Evolutionary conservation across 495 filamentous ascomycete species (phyloP).

Genomic region (Aspergillus nanangensis): DNA sequence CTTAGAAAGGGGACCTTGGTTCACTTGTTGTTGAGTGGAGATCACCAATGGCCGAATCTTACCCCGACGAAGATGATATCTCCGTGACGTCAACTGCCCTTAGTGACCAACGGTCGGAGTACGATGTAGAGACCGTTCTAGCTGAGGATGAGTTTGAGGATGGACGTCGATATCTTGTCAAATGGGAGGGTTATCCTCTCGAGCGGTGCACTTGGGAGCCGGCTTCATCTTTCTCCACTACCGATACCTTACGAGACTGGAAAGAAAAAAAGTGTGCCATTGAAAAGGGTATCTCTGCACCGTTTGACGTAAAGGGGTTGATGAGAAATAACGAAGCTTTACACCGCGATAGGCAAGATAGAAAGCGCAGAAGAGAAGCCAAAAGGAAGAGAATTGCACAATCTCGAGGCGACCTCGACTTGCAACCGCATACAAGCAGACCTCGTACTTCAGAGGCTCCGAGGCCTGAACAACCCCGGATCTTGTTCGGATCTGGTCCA

Average conservation of each 20-base stretch:
- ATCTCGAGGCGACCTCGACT: neutral
- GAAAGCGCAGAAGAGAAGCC: slow-evolving; percentile 44
- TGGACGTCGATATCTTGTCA: slow-evolving; percentile 52
- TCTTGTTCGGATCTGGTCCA: too few relatives aligned
- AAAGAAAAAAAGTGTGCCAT: slow-evolving; percentile 43
- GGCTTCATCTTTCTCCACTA: slow-evolving; percentile 43
- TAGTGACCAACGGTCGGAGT: slow-evolving; percentile 35
- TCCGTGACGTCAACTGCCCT: slow-evolving; percentile 56
- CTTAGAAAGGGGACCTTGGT: neutral
- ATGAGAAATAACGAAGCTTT: slow-evolving; percentile 24
- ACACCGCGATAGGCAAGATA: slow-evolving; percentile 24
- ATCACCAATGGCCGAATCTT: neutral
- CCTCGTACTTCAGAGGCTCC: neutral
- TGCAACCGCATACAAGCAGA: neutral
- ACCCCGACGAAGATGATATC: slow-evolving; percentile 49
- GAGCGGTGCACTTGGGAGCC: slow-evolving; percentile 64
- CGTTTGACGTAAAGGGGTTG: slow-evolving; percentile 49
- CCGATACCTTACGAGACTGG: slow-evolving; percentile 50
- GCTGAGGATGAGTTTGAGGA: slow-evolving; percentile 43
- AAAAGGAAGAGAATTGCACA: slow-evolving; percentile 36
- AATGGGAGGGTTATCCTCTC: slow-evolving; percentile 61
- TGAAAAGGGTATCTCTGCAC: slow-evolving; percentile 26
- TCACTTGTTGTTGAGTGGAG: neutral
- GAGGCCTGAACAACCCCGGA: neutral
- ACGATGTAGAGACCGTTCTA: slow-evolving; percentile 41